Conservation (phyloP, 768 basidiomycete genomes). For the Kwoniella dendrophila region DNA sequence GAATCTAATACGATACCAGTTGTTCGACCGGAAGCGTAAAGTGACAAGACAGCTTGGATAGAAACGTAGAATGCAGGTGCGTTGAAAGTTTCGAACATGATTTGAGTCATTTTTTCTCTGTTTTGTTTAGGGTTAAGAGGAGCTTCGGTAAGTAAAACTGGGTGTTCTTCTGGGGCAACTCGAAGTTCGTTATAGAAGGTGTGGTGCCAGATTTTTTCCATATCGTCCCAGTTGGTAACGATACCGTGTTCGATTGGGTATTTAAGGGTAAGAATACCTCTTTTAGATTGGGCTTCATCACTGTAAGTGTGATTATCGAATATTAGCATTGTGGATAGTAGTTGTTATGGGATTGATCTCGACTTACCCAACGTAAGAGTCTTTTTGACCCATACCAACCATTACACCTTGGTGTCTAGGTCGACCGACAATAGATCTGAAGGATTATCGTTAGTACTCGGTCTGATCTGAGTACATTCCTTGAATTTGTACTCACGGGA, state of each 20-base stretch:
- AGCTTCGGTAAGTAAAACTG: slow-evolving; percentile 86
- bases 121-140: slow-evolving; percentile 92
- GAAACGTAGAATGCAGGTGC: slow-evolving; percentile 88
- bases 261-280: slow-evolving; percentile 89
- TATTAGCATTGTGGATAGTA: not conserved
- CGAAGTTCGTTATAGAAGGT: slow-evolving; percentile 95
- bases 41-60: slow-evolving; percentile 85
- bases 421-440: slow-evolving; percentile 83
- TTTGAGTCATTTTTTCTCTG: slow-evolving; percentile 87
- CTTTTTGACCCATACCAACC: slow-evolving; percentile 96
- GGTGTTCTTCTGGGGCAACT: slow-evolving; percentile 90
- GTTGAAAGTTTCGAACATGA: slow-evolving; percentile 97
- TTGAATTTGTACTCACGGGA: slow-evolving; percentile 69
- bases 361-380: slow-evolving; percentile 86
- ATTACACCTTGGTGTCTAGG: slow-evolving; percentile 93
- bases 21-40: slow-evolving; percentile 92
- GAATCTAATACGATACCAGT: slow-evolving; percentile 93
- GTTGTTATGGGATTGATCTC: not conserved
- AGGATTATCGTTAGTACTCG: not conserved
- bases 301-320: slow-evolving; percentile 55
- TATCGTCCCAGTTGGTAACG: slow-evolving; percentile 98
- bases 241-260: slow-evolving; percentile 94
- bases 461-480: not conserved
- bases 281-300: slow-evolving; percentile 90
- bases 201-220: slow-evolving; percentile 99